Evolutionary conservation across 2,329 filamentous ascomycete species (phyloP).

Genomic region (Fusarium staphyleae): DNA sequence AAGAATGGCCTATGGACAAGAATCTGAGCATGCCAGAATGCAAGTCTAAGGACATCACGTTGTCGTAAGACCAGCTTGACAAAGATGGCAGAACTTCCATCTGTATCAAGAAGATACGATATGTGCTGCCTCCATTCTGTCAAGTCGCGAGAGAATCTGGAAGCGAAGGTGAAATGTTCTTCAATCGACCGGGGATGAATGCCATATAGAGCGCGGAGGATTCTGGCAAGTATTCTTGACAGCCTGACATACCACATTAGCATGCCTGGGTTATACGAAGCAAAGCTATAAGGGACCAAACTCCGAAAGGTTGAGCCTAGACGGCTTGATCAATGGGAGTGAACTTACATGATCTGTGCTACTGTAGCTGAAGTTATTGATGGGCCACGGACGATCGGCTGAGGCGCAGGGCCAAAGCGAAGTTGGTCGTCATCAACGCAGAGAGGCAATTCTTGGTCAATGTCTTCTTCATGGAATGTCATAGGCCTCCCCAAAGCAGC

Average conservation of each 20-base stretch:
- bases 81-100: slow-evolving; percentile 44
- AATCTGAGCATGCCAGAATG: slow-evolving; percentile 54
- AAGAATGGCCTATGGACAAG: slow-evolving; percentile 50
- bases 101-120: slow-evolving; percentile 49
- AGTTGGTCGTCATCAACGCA: slow-evolving; percentile 62
- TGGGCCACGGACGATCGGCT: not conserved
- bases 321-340: too few species aligned
- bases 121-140: slow-evolving; percentile 40
- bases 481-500: slow-evolving; percentile 67
- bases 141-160: slow-evolving; percentile 43
- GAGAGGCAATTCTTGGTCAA: slow-evolving; percentile 66
- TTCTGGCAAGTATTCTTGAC: slow-evolving; percentile 45
- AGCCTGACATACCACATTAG: slow-evolving; percentile 28
- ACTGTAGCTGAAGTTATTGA: slow-evolving; percentile 44
- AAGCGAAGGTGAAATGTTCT: slow-evolving; percentile 39
- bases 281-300: too few species aligned
- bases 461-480: slow-evolving; percentile 69
- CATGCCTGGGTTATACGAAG: too few species aligned
- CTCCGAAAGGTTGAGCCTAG: not conserved
- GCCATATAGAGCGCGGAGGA: slow-evolving; percentile 46
- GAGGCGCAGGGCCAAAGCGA: slow-evolving; percentile 24
- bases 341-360: slow-evolving; percentile 45
- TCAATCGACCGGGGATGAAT: slow-evolving; percentile 43
- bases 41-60: slow-evolving; percentile 50
- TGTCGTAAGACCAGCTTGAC: slow-evolving; percentile 51